Evolutionary conservation across 495 filamentous ascomycete species (phyloP).

Genomic region (Antarctomyces pellizariae): DNA sequence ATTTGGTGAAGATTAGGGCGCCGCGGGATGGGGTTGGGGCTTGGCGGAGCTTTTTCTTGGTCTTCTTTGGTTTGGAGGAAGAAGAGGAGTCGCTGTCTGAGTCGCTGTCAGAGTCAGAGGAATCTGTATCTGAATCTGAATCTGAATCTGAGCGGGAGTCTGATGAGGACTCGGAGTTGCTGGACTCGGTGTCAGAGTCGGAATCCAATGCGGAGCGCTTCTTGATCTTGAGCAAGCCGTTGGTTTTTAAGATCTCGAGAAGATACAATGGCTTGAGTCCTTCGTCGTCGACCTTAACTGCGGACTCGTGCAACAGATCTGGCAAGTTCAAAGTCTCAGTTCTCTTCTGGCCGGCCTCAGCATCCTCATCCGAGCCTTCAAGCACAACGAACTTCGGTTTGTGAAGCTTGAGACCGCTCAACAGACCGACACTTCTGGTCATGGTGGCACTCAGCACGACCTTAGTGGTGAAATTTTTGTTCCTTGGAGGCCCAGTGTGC

Average conservation of each 20-base stretch:
- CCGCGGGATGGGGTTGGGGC: slow-evolving; percentile 11
- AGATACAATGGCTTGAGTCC: slow-evolving; percentile 72
- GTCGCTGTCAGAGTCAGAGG: slow-evolving; percentile 7
- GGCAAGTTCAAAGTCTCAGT: slow-evolving; percentile 18
- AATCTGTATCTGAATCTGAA: slow-evolving; percentile 11
- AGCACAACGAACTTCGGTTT: slow-evolving; percentile 59
- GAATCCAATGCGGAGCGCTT: slow-evolving; percentile 7
- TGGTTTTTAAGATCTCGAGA: slow-evolving; percentile 29
- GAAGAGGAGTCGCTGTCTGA: slow-evolving; percentile 14
- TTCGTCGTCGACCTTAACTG: slow-evolving; percentile 48
- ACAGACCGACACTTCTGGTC: slow-evolving; percentile 63
- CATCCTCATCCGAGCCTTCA: slow-evolving; percentile 21
- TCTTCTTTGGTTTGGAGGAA: slow-evolving; percentile 3
- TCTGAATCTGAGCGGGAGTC: slow-evolving; percentile 13
- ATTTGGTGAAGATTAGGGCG: slow-evolving; percentile 70
- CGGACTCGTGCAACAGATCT: slow-evolving; percentile 41
- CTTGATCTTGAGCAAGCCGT: slow-evolving; percentile 8
- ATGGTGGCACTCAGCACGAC: slow-evolving; percentile 81
- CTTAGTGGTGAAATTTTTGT: slow-evolving; percentile 20
- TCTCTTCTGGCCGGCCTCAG: slow-evolving; percentile 11
- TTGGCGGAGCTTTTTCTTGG: slow-evolving; percentile 5
- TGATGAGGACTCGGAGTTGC: slow-evolving; percentile 15
- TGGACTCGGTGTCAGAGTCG: slow-evolving; percentile 15
- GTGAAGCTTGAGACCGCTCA: slow-evolving; percentile 47
- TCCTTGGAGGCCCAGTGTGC: slow-evolving; percentile 4